These are phyloP conservation scores for Gracilaria gracilis DNA, from an alignment of 23 red algal species.

Conservation along the genomic window DNA sequence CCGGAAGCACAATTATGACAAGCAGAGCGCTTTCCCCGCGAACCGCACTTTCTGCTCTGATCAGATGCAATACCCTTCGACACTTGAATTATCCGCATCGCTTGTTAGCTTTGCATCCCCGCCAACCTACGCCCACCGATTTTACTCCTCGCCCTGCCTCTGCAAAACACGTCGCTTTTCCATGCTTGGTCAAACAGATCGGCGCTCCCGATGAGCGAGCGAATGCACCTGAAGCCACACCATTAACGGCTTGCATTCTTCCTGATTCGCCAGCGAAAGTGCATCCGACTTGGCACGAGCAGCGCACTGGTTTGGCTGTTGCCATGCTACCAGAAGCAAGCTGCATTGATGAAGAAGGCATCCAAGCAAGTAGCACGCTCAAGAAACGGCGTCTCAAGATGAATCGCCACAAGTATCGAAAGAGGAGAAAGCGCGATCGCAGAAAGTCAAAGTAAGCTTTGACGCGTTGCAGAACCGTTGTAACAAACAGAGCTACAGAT, in stretches of 20 bases:
- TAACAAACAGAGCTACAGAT: too few species aligned
- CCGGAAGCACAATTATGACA: not conserved
- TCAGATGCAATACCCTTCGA: not conserved
- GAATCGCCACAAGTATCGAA: constrained; percentile 81
- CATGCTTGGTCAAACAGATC: not conserved
- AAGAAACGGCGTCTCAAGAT: constrained; percentile 82
- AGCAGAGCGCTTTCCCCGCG: not conserved
- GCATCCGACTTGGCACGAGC: not conserved
- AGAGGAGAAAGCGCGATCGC: constrained; percentile 80
- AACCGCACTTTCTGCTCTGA: not conserved
- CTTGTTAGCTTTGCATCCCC: not conserved
- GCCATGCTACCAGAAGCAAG: not conserved
- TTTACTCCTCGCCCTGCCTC: not conserved
- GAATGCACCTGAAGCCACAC: not conserved
- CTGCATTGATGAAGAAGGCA: constrained; percentile 10
- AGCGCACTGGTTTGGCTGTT: not conserved
- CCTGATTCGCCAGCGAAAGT: not conserved
- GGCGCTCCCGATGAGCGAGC: not conserved
- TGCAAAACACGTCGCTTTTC: not conserved
- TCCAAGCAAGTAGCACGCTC: constrained; percentile 67
- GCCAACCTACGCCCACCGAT: not conserved
- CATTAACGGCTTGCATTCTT: not conserved
- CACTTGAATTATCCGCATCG: not conserved
- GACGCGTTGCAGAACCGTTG: too few species aligned
- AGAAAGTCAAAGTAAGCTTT: constrained; percentile 48